Percentiles rank a stretch among this genome's conserved stretches.
These are phyloP conservation scores for Aspergillus baeticus DNA, from an alignment of 495 filamentous ascomycete genomes.

Conservation along the genomic window DNA sequence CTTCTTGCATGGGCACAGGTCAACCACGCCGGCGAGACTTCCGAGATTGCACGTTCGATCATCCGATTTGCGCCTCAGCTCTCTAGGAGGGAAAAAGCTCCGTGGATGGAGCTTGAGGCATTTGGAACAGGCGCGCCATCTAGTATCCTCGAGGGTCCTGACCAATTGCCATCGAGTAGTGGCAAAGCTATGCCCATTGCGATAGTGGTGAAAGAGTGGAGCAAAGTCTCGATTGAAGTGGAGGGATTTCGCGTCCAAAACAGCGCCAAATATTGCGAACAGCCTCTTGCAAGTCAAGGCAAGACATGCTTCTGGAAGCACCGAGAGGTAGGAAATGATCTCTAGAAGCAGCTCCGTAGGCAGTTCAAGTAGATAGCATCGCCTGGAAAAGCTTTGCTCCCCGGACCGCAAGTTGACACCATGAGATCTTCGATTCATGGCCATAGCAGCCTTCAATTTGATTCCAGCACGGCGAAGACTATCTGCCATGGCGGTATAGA, in stretches of 20 bases:
- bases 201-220: constrained; percentile 46
- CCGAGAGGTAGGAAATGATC: constrained; percentile 39
- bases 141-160: constrained; percentile 36
- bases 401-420: constrained; percentile 14
- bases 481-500: constrained; percentile 28
- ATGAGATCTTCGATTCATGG: constrained; percentile 34
- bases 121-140: constrained; percentile 43
- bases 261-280: constrained; percentile 35
- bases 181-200: constrained; percentile 39
- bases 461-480: constrained; percentile 32
- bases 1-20: constrained; percentile 49
- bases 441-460: constrained; percentile 32
- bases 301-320: constrained; percentile 41
- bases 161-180: constrained; percentile 45
- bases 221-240: constrained; percentile 47
- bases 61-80: constrained; percentile 38
- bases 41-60: constrained; percentile 40
- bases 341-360: constrained; percentile 45
- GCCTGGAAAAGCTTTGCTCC: constrained; percentile 18
- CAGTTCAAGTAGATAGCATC: constrained; percentile 41
- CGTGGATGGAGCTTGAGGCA: constrained; percentile 47
- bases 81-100: constrained; percentile 33
- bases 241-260: constrained; percentile 36
- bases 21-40: constrained; percentile 42
- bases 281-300: constrained; percentile 47